Conservation (phyloP, 345 rosid species). For the Gossypium bickii region DNA sequence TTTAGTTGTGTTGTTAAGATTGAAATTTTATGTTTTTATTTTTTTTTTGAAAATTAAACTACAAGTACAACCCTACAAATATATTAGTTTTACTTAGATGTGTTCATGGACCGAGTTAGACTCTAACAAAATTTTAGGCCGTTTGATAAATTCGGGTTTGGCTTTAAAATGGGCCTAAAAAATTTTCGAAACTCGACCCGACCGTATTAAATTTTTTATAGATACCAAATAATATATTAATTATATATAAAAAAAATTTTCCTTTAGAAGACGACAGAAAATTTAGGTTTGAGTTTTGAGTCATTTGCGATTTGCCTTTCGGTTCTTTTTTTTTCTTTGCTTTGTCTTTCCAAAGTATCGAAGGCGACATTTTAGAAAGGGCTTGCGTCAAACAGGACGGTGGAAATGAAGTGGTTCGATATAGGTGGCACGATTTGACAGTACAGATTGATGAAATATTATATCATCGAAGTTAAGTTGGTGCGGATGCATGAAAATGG, state of each 20-base stretch:
- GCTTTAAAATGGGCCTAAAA: no score
- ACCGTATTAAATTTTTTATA: no score
- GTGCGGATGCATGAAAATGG: slow-evolving; percentile 9
- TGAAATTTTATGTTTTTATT: no score
- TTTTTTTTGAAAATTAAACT: no score
- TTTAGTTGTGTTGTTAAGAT: no score
- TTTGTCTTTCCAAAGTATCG: not conserved
- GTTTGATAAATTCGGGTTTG: no score
- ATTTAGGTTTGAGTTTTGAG: not conserved
- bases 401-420: slow-evolving; percentile 12
- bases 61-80: no score
- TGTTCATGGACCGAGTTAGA: no score
- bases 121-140: no score
- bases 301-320: not conserved
- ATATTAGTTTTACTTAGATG: no score
- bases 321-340: not conserved
- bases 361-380: not conserved
- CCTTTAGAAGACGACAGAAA: not conserved
- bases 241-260: no score
- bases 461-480: slow-evolving; percentile 17
- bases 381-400: not conserved
- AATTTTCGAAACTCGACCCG: no score
- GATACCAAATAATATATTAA: not conserved
- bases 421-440: slow-evolving; percentile 12
- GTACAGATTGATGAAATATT: not conserved